Evolutionary conservation across 306 rosid genomes (phyloP), one percentile per base, ranked within the genome.

Genomic region (Adenanthera pavonina): DNA sequence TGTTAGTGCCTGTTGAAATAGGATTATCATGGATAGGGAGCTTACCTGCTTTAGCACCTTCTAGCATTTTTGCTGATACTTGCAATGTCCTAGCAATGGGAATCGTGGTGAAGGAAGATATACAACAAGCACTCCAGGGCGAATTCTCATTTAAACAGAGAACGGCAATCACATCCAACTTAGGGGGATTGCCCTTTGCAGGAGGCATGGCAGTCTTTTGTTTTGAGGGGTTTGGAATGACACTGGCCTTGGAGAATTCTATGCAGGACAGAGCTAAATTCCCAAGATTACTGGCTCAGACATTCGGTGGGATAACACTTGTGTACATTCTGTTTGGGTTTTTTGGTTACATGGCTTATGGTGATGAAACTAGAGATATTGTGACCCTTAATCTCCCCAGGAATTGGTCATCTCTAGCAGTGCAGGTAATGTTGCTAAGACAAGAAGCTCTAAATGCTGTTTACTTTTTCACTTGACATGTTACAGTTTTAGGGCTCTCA

Each of bases 181-280:
- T 93, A 72, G 91, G 95, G 41, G 99, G 97, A n/a, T 80, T 92
- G 84, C 94, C 98, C 2, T 92, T 91, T 69, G 97, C 98, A 14
- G 97, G 90, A 64, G 97, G 98, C 25, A 84, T 92, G 94, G 97
- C 97, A 0, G 86, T 94, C 48, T 94, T 91, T 67, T 90, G 97
- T 84, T 94, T 94, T 72, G 97, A 92, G 86, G 98, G 98, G 41
- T 91, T 92, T 74, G 94, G 94, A 60, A 91, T 94, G 97, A 94
- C 98, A 7, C 84, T 92, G 78, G 92, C 98, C n/a, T 79, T 94
- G 80, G 92, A 95, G 85, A 86, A 86, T 81, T 86, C 89, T 60
- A 86, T 84, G 89, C 73, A 81, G 79, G 89, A 86, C 56, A 84
- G 34, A 62, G 34, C 83, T 36, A 79, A 83, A 4, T 95, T 93